Conservation (phyloP, 169 alveolate genomes). For the Plasmodium malariae region DNA sequence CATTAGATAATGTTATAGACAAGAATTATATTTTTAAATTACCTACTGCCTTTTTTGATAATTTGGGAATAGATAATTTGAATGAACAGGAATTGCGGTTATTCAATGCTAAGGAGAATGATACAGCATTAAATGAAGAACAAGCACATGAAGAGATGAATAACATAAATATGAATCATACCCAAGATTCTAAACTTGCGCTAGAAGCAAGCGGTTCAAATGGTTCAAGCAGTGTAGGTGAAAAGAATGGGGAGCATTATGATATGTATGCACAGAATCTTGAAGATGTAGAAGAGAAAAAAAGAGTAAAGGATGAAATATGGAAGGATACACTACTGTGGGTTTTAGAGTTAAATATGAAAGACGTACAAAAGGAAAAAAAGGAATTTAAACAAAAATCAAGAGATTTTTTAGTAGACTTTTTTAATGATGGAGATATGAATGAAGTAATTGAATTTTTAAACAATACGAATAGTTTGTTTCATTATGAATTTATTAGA, state of each 20-base stretch:
- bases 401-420: slow-evolving; percentile 68
- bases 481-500: slow-evolving; percentile 73
- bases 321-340: slow-evolving; percentile 69
- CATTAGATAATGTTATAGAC: slow-evolving; percentile 62
- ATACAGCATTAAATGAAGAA: background rate
- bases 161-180: background rate
- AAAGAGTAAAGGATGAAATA: slow-evolving; percentile 55
- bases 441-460: slow-evolving; percentile 75
- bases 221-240: background rate
- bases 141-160: background rate
- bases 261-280: slow-evolving; percentile 40
- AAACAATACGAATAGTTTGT: slow-evolving; percentile 44
- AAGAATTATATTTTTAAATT: slow-evolving; percentile 64
- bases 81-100: slow-evolving; percentile 26
- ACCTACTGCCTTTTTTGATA: slow-evolving; percentile 61
- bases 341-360: slow-evolving; percentile 64
- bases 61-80: slow-evolving; percentile 9
- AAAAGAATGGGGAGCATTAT: background rate
- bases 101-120: slow-evolving; percentile 6
- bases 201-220: background rate
- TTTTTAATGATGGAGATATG: slow-evolving; percentile 72
- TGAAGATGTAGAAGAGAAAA: slow-evolving; percentile 45
- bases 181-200: background rate
- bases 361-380: slow-evolving; percentile 60
- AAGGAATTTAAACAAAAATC: slow-evolving; percentile 64